Percentiles rank a stretch among this genome's conserved stretches.
phyloP scores from a whole-genome alignment of 345 rosid species.

The Firmiana major region DNA sequence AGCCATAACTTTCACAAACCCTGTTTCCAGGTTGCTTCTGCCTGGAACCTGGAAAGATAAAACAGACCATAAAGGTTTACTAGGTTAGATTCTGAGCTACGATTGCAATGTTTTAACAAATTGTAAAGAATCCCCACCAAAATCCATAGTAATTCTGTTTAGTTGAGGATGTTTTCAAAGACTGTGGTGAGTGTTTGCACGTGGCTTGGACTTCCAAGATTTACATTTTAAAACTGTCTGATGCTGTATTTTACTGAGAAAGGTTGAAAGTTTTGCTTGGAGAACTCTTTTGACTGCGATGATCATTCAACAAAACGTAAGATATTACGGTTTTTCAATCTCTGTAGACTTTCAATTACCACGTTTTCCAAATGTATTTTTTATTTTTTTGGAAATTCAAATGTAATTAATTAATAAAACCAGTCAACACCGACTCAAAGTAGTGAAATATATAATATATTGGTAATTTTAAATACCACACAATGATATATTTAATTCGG shows the following conservation, averaged over 20 bases:
- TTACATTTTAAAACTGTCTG: neutral
- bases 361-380: neutral
- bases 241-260: neutral
- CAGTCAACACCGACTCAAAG: neutral
- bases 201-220: neutral
- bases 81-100: neutral
- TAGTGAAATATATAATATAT: no score
- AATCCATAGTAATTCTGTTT: neutral
- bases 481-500: no score
- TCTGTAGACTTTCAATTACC: neutral
- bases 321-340: neutral
- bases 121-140: neutral
- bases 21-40: neutral
- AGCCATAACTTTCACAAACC: neutral
- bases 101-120: neutral
- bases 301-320: neutral
- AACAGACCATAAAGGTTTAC: no score
- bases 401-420: neutral
- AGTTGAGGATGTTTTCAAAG: neutral
- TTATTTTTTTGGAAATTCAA: no score
- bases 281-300: neutral
- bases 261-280: neutral
- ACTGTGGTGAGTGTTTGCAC: neutral
- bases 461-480: no score
- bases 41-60: neutral